Conservation (phyloP, 2,329 filamentous ascomycete species). For the Exserohilum turcica region DNA sequence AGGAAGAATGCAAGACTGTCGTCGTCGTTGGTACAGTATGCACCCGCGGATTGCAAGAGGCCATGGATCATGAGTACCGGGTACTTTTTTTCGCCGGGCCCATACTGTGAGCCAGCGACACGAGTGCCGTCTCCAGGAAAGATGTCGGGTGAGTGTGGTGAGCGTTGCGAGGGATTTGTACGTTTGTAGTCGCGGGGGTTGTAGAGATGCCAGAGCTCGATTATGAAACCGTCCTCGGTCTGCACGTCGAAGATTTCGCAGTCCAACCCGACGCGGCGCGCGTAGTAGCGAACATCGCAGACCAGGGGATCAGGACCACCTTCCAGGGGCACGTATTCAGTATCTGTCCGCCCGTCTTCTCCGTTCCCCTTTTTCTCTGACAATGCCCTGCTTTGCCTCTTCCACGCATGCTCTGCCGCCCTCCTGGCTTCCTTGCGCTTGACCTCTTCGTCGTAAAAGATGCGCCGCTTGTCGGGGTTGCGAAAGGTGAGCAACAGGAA, state of each 20-base stretch:
- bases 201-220: constrained; percentile 87
- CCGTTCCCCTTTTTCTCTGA: constrained; percentile 45
- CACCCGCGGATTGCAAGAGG: constrained; percentile 82
- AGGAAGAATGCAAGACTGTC: constrained; percentile 89
- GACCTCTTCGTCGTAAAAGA: constrained; percentile 75
- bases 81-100: constrained; percentile 64
- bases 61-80: constrained; percentile 88
- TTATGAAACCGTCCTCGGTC: constrained; percentile 92
- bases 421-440: constrained; percentile 62
- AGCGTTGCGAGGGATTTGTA: constrained; percentile 55
- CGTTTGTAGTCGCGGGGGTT: constrained; percentile 75
- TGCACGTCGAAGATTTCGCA: constrained; percentile 82
- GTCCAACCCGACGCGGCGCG: constrained; percentile 83
- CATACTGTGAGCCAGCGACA: constrained; percentile 34
- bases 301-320: constrained; percentile 79
- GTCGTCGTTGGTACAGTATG: constrained; percentile 89
- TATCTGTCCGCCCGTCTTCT: constrained; percentile 49
- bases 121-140: constrained; percentile 56
- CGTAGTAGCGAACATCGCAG: constrained; percentile 84
- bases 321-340: constrained; percentile 74
- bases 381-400: constrained; percentile 45
- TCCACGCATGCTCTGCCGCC: constrained; percentile 68
- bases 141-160: constrained; percentile 63
- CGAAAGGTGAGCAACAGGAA: constrained; percentile 63
- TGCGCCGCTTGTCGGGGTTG: constrained; percentile 65